phyloP scores from a whole-genome alignment of 371 early-diverging fungal species.

The Mucor mucedo region DNA sequence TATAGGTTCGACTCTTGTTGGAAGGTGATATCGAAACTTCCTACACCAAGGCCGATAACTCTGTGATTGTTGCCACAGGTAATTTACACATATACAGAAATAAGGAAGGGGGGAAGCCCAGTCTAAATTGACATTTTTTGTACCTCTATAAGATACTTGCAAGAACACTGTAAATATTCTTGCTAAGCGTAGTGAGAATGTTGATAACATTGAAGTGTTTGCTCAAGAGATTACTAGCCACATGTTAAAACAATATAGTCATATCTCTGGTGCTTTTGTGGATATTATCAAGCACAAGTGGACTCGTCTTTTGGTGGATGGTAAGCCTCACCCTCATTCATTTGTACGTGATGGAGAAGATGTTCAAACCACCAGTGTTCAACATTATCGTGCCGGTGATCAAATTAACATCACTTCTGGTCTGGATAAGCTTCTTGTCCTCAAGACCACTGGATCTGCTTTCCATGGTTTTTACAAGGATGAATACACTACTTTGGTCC shows the following conservation, averaged over 20 bases:
- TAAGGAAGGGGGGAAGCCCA: background rate
- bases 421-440: slow-evolving; percentile 65
- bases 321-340: slow-evolving; percentile 77
- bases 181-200: slow-evolving; percentile 74
- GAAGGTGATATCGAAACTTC: slow-evolving; percentile 78
- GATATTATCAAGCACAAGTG: slow-evolving; percentile 78
- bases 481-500: slow-evolving; percentile 78
- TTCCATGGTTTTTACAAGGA: slow-evolving; percentile 80
- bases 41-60: slow-evolving; percentile 85
- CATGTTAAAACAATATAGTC: slow-evolving; percentile 73
- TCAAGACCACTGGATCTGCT: slow-evolving; percentile 85
- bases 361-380: slow-evolving; percentile 66
- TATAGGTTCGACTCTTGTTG: slow-evolving; percentile 67
- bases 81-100: slow-evolving; percentile 7
- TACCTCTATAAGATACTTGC: slow-evolving; percentile 59
- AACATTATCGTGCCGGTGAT: slow-evolving; percentile 60
- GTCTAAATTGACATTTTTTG: background rate
- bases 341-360: slow-evolving; percentile 83
- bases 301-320: slow-evolving; percentile 74
- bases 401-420: slow-evolving; percentile 63
- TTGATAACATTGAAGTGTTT: slow-evolving; percentile 79
- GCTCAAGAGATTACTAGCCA: slow-evolving; percentile 73
- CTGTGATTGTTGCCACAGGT: slow-evolving; percentile 56
- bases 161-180: slow-evolving; percentile 84
- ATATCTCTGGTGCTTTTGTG: slow-evolving; percentile 73